These are phyloP conservation scores for Ascochyta lentis DNA, from an alignment of 2,329 filamentous ascomycete species.

Conservation along the genomic window DNA sequence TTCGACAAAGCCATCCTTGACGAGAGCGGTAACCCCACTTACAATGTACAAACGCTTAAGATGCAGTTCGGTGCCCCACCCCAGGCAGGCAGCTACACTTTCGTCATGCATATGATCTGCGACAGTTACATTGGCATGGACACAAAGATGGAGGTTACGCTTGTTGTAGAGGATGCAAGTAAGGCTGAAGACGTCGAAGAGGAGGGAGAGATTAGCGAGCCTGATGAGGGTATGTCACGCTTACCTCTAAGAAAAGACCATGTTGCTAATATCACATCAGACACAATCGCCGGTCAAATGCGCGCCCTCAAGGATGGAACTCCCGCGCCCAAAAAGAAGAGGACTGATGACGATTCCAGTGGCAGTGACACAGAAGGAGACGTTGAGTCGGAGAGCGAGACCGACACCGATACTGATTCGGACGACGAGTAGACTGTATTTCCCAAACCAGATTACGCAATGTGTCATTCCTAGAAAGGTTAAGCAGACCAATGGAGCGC, in stretches of 20 bases:
- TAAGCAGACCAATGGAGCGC: background rate
- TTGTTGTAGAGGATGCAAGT: conserved; percentile 86
- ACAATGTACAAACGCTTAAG: conserved; percentile 93
- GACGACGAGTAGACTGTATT: conserved; percentile 45
- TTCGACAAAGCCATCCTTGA: conserved; percentile 91
- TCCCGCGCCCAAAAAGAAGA: conserved; percentile 62
- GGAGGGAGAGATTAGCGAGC: conserved; percentile 96
- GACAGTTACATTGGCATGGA: conserved; percentile 97
- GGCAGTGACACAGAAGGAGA: conserved; percentile 71
- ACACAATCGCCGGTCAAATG: conserved; percentile 91
- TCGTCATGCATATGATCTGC: conserved; percentile 91
- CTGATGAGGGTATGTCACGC: conserved; percentile 78
- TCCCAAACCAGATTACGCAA: background rate
- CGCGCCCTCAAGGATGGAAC: conserved; percentile 78
- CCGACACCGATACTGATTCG: conserved; percentile 52
- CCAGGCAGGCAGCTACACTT: conserved; percentile 90
- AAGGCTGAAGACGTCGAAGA: conserved; percentile 81
- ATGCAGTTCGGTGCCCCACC: conserved; percentile 96
- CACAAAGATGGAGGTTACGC: conserved; percentile 85
- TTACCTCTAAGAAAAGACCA: conserved; percentile 6
- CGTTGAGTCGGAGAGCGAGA: conserved; percentile 60
- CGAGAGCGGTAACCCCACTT: conserved; percentile 83
- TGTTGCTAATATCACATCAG: conserved; percentile 56
- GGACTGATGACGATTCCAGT: conserved; percentile 67
- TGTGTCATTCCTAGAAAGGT: background rate